Evolutionary conservation across 1,284 basidiomycete genomes (phyloP), one percentile per base, ranked within the genome.

Genomic region (Trametes hirsuta): DNA sequence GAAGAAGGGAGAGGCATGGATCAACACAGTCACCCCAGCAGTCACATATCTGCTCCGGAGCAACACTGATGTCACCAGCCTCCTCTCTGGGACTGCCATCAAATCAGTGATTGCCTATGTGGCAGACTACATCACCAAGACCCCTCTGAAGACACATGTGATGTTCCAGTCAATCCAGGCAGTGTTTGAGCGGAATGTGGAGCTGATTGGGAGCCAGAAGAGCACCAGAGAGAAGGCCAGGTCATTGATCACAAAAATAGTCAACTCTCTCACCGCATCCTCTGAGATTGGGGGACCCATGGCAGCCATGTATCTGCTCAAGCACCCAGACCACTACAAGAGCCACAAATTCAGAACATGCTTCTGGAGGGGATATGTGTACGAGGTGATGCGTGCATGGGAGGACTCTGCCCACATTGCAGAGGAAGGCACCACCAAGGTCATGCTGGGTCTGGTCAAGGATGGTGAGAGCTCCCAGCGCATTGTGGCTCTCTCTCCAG

Each of bases 71-170:
- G 71, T 75, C 3, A 76, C 74, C 1, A 69, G 68, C 59, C 49
- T 77, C 9, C 40, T 69, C 6, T 76, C 75, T 34, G 75, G 76
- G 1, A 77, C 74, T n/a, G 71, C 73, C 4, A 68, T 78, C 5
- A 77, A 76, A 57, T 69, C 74, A 24, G 70, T 77, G 3, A 59
- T 79, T 6, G 63, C 67, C 8, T 79, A 78, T 71, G 68, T 78
- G 2, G 71, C 76, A 4, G 75, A 79, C 56, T 79, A 79, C 67
- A 70, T 80, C 22, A 77, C 76, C 0, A n/a, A n/a, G n/a, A n/a
- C n/a, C n/a, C n/a, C n/a, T n/a, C n/a, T n/a, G n/a, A n/a, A n/a
- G n/a, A n/a, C n/a, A n/a, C n/a, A n/a, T n/a, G n/a, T n/a, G n/a
- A n/a, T n/a, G n/a, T n/a, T n/a, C n/a, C n/a, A n/a, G n/a, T n/a